Evolutionary conservation across 305 asterid genomes (phyloP), one percentile per base, ranked within the genome.

Genomic region (Solanum hybrid): DNA sequence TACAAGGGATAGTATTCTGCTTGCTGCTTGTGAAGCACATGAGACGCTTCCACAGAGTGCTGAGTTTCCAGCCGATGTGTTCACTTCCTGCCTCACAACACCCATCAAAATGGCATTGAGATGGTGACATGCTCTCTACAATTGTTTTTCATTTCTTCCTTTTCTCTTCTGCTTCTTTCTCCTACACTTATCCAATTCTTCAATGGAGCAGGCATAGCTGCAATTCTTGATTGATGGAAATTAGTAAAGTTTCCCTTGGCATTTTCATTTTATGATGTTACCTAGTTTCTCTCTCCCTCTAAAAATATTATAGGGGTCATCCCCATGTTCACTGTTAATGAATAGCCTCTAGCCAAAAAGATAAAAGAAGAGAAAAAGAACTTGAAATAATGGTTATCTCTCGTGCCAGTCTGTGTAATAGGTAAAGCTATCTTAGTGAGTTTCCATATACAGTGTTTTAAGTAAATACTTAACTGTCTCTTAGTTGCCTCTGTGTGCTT

Each of bases 31-130:
- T 92, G 99, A 96, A 94, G 99, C 98, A 89, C 97, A 97, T 16
- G 99, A 97, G 94, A 94, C 97, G 7, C 98, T 97, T 90, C 99
- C 99, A 12, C 99, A 95, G 92, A 97, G 98, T 92, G 98, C 94
- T 85, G 99, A 97, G 78, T 96, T 95, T 92, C 99, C 99, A 87
- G 99, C 99, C 34, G 99, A 97, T 91, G 95, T 97, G 86, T 97
- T 97, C 91, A 97, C 99, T 78, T 94, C 99, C 90, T 97, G 99
- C 94, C 98, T 97, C 90, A 97, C 99, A 20, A 97, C 99, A 42
- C 99, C 99, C 75, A 97, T 97, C 90, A 97, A 97, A 95, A 97
- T 97, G 99, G 99, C 99, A 88, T 91, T 97, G 92, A 93, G 99
- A 97, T 97, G 99, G 99, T 96, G 92, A 93, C 87, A 78, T 75